Conservation (phyloP, 2,329 filamentous ascomycete species). For the Fusarium sarcochroum region DNA sequence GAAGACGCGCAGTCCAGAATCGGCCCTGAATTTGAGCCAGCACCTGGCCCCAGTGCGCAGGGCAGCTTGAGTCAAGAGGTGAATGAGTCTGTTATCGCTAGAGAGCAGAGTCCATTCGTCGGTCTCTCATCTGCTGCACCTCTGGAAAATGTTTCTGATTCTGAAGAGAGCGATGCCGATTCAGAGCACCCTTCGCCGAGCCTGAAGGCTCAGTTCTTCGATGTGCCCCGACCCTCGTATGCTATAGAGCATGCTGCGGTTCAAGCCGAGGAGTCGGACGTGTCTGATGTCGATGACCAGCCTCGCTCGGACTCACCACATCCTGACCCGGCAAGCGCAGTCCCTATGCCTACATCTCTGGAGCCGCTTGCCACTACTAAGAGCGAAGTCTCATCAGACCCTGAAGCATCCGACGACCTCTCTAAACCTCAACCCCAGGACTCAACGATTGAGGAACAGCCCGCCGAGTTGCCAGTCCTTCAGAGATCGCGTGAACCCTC, state of each 20-base stretch:
- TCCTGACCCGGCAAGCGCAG: background rate
- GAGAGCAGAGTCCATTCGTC: background rate
- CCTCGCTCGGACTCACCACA: background rate
- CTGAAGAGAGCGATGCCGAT: constrained; percentile 7
- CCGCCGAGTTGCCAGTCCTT: background rate
- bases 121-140: background rate
- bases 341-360: background rate
- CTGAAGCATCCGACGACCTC: background rate
- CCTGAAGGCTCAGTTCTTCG: background rate
- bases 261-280: constrained; percentile 2
- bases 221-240: background rate
- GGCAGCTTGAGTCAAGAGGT: background rate
- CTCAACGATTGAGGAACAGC: constrained; percentile 3
- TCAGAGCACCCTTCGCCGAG: constrained; percentile 18
- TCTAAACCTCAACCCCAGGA: constrained; percentile 3
- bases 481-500: background rate
- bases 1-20: constrained; percentile 9
- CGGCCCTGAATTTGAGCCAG: background rate
- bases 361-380: background rate
- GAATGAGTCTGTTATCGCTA: background rate
- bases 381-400: background rate
- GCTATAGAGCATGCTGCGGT: background rate
- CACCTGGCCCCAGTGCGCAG: background rate
- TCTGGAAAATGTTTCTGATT: constrained; percentile 3
- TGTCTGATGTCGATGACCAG: constrained; percentile 8